Percentiles rank a stretch among this genome's conserved stretches.
Evolutionary conservation across 2,329 filamentous ascomycete genomes (phyloP).

Genomic region (Gnomoniopsis smithogilvyi): DNA sequence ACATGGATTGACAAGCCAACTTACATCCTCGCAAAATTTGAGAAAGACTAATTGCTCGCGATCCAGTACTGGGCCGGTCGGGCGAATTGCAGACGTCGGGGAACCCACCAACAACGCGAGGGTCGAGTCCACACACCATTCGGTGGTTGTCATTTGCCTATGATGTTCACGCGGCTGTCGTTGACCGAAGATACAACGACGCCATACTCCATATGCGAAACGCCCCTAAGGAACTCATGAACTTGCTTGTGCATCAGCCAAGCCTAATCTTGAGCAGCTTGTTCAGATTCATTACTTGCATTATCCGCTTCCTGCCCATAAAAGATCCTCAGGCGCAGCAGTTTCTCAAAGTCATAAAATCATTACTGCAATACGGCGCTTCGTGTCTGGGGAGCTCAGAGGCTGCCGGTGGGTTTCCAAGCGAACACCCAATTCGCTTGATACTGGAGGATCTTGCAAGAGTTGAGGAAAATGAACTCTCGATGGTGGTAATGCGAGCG

Average conservation of each 20-base stretch:
- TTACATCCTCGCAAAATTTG: no score
- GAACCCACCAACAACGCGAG: not conserved
- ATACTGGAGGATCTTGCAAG: not conserved
- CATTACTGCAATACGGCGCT: not conserved
- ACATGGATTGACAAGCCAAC: no score
- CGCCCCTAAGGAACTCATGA: not conserved
- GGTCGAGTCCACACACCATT: not conserved
- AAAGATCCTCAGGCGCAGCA: not conserved
- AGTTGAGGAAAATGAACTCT: not conserved
- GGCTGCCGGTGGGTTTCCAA: not conserved
- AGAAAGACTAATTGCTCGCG: not conserved
- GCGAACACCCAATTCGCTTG: not conserved
- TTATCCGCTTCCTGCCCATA: not conserved
- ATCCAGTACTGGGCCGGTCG: not conserved
- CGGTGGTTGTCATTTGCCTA: not conserved
- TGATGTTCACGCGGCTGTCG: not conserved
- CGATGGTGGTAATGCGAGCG: not conserved
- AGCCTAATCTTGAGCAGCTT: not conserved
- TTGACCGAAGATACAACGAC: not conserved
- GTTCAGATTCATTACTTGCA: not conserved
- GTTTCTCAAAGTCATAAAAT: not conserved
- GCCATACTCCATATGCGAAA: not conserved
- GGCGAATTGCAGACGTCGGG: not conserved
- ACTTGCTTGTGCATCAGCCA: not conserved
- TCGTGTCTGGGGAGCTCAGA: not conserved